A percentile compares a stretch with the other conserved stretches of the same genome.
Evolutionary conservation across 208 protist species (phyloP).

Genomic region (Leishmania amazonensis): DNA sequence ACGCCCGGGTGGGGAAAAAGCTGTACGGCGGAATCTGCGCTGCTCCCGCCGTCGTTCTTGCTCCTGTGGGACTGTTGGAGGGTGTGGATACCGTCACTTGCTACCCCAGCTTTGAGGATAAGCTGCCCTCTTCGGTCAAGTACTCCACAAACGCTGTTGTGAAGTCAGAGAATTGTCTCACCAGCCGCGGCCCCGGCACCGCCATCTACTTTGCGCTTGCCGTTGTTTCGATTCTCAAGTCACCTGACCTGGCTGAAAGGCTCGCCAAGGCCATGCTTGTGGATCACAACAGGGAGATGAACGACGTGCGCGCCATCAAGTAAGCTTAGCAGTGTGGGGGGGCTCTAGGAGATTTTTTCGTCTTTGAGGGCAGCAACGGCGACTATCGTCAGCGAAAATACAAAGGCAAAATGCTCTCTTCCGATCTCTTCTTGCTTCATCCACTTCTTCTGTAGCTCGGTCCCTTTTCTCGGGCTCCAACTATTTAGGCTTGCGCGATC

Average conservation of each 20-base stretch:
- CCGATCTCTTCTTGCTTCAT: conserved; percentile 6
- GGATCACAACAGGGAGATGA: conserved; percentile 36
- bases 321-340: neutral
- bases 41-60: conserved; percentile 66
- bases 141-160: conserved; percentile 69
- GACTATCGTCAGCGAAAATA: neutral
- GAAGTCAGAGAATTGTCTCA: conserved; percentile 81
- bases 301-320: conserved; percentile 30
- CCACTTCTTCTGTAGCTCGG: neutral
- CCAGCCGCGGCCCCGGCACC: conserved; percentile 84
- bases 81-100: conserved; percentile 76
- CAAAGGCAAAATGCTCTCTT: neutral
- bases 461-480: neutral
- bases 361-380: neutral
- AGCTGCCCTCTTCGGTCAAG: conserved; percentile 62
- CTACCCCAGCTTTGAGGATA: conserved; percentile 77
- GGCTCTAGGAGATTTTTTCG: neutral
- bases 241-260: conserved; percentile 57
- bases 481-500: neutral
- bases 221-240: conserved; percentile 64
- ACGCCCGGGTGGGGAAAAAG: conserved; percentile 56
- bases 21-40: conserved; percentile 89
- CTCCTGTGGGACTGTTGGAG: conserved; percentile 73
- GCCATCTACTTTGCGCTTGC: conserved; percentile 85
- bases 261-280: conserved; percentile 80